Evolutionary conservation across 1,139 yeast species (phyloP).

Genomic region (Schwanniomyces etchellsii): DNA sequence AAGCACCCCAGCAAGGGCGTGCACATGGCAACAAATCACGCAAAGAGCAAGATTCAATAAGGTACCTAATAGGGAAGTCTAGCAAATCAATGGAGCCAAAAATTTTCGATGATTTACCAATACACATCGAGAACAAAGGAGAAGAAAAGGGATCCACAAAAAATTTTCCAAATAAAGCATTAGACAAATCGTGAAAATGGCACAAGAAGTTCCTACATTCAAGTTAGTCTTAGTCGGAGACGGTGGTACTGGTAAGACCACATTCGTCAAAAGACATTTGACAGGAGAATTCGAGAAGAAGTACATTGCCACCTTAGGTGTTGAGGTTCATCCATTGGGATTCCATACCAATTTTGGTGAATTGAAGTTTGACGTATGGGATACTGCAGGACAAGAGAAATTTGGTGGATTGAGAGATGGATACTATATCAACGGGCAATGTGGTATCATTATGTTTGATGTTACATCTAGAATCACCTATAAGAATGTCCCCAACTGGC

Average conservation of each 20-base stretch:
- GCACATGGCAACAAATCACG: too few species aligned
- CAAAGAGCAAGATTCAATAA: too few species aligned
- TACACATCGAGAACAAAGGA: conserved; percentile 1
- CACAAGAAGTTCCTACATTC: conserved; percentile 92
- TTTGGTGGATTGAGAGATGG: conserved; percentile 99
- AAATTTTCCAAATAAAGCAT: neutral
- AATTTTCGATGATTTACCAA: conserved; percentile 6
- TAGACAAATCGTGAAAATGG: conserved; percentile 27
- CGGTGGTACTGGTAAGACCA: conserved; percentile 99
- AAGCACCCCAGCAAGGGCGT: too few species aligned
- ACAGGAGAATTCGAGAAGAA: conserved; percentile 99
- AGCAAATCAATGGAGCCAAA: conserved; percentile 2
- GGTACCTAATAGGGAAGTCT: conserved; percentile 6
- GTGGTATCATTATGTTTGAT: conserved; percentile 99
- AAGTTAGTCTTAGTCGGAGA: conserved; percentile 98
- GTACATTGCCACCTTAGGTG: conserved; percentile 98
- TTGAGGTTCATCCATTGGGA: conserved; percentile 97
- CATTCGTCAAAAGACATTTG: conserved; percentile 98
- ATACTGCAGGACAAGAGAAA: conserved; percentile 99
- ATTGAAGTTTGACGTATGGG: conserved; percentile 99
- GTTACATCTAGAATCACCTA: conserved; percentile 99
- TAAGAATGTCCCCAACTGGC: conserved; percentile 99
- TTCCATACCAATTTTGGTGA: conserved; percentile 99
- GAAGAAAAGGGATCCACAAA: conserved; percentile 1
- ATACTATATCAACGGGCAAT: conserved; percentile 98